Conservation (phyloP, 371 early-diverging fungal species). For the Synchytrium microbalum region DNA sequence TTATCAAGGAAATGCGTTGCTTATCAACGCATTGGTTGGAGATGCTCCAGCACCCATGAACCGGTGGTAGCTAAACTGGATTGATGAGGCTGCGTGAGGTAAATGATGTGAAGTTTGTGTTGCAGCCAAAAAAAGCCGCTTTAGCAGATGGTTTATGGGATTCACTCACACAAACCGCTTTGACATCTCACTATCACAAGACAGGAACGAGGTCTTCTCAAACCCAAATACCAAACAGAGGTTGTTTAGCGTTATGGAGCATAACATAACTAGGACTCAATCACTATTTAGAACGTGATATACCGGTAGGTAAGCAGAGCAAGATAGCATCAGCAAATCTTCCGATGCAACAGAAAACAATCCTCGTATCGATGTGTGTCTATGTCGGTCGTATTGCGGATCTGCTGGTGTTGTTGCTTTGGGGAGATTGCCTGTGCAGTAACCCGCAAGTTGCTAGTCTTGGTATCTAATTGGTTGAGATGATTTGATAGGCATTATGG, state of each 20-base stretch:
- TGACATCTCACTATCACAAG: constrained; percentile 25
- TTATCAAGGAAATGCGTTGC: constrained; percentile 69
- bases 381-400: constrained; percentile 66
- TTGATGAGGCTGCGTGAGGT: constrained; percentile 69
- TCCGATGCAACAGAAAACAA: constrained; percentile 55
- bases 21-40: constrained; percentile 86
- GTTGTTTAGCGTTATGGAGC: constrained; percentile 72
- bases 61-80: constrained; percentile 71
- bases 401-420: constrained; percentile 61
- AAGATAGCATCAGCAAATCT: constrained; percentile 18
- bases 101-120: constrained; percentile 4
- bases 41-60: constrained; percentile 63
- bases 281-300: constrained; percentile 77
- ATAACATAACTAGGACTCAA: constrained; percentile 78
- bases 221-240: constrained; percentile 35
- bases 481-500: too few relatives aligned
- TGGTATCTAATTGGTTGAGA: too few relatives aligned
- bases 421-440: constrained; percentile 67
- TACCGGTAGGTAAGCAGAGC: constrained; percentile 62
- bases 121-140: neutral
- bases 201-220: constrained; percentile 65
- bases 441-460: too few relatives aligned
- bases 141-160: neutral
- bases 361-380: constrained; percentile 61
- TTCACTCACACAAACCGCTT: neutral